Conservation (phyloP, 2,329 filamentous ascomycete genomes). For the Berkeleyomyces rouxiae region DNA sequence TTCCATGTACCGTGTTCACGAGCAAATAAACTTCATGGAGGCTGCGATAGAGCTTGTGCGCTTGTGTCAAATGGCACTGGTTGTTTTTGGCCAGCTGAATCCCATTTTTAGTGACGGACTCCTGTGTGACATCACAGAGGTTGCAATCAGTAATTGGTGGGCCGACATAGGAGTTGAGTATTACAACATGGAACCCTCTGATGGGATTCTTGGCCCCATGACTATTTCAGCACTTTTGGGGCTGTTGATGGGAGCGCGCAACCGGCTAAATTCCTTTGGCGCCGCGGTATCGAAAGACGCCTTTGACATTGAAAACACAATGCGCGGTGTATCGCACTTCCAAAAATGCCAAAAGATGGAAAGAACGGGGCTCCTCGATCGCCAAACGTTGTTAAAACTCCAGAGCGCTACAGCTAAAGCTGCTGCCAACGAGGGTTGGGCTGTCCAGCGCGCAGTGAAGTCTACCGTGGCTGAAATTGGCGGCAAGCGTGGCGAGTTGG, state of each 20-base stretch:
- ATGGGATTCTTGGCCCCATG: constrained; percentile 81
- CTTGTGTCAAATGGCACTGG: constrained; percentile 75
- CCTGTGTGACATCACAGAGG: constrained; percentile 84
- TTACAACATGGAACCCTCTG: constrained; percentile 81
- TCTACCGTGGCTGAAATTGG: constrained; percentile 87
- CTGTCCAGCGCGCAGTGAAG: constrained; percentile 84
- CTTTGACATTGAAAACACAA: constrained; percentile 70
- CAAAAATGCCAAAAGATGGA: constrained; percentile 77
- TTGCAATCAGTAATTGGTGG: constrained; percentile 89
- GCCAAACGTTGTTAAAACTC: constrained; percentile 63
- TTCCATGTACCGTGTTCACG: constrained; percentile 75
- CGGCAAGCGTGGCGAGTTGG: constrained; percentile 84
- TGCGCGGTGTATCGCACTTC: constrained; percentile 71
- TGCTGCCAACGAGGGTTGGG: constrained; percentile 77
- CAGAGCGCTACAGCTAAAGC: constrained; percentile 79
- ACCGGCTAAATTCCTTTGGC: constrained; percentile 69
- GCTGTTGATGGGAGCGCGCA: constrained; percentile 75
- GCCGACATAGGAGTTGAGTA: constrained; percentile 79
- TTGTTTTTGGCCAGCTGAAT: constrained; percentile 76
- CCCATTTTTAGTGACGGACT: constrained; percentile 80
- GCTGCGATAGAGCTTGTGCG: constrained; percentile 81
- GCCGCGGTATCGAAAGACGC: constrained; percentile 79
- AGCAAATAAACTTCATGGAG: constrained; percentile 59
- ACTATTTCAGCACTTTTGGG: constrained; percentile 80
- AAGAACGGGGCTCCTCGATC: constrained; percentile 62